These are phyloP conservation scores for Acer yangbiense DNA, from an alignment of 345 rosid species.

Conservation along the genomic window DNA sequence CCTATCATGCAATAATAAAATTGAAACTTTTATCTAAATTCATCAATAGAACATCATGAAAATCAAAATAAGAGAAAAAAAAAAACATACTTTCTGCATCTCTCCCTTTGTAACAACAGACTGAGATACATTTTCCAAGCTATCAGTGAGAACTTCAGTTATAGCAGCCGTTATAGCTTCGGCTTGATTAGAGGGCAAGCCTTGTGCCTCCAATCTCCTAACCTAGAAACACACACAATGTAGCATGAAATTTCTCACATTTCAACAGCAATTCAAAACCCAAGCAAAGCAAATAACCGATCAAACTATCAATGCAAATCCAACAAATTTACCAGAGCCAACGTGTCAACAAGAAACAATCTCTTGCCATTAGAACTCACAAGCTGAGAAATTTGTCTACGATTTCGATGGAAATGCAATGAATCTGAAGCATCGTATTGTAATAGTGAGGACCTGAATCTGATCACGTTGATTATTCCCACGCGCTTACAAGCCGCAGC, in stretches of 20 bases:
- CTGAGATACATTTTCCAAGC: slow-evolving; percentile 76
- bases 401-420: slow-evolving; percentile 8
- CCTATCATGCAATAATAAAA: neutral
- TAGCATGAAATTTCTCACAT: neutral
- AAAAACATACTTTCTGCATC: slow-evolving; percentile 71
- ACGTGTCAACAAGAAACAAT: slow-evolving; percentile 81
- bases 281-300: neutral
- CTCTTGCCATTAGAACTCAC: slow-evolving; percentile 61
- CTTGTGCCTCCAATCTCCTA: slow-evolving; percentile 78
- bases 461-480: slow-evolving; percentile 26
- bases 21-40: neutral
- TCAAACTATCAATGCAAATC: too few relatives aligned
- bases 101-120: slow-evolving; percentile 73
- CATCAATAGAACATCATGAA: neutral
- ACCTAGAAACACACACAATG: slow-evolving; percentile 47
- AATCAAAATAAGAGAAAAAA: neutral
- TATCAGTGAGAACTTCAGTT: slow-evolving; percentile 71
- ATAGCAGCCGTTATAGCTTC: slow-evolving; percentile 84
- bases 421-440: slow-evolving; percentile 27
- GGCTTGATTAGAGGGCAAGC: slow-evolving; percentile 87
- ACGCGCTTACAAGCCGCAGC: slow-evolving; percentile 46
- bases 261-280: neutral
- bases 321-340: slow-evolving; percentile 60
- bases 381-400: slow-evolving; percentile 60
- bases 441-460: slow-evolving; percentile 16